Conservation (phyloP, 148 eudicot genomes). For the Rhododendron griersonianum region DNA sequence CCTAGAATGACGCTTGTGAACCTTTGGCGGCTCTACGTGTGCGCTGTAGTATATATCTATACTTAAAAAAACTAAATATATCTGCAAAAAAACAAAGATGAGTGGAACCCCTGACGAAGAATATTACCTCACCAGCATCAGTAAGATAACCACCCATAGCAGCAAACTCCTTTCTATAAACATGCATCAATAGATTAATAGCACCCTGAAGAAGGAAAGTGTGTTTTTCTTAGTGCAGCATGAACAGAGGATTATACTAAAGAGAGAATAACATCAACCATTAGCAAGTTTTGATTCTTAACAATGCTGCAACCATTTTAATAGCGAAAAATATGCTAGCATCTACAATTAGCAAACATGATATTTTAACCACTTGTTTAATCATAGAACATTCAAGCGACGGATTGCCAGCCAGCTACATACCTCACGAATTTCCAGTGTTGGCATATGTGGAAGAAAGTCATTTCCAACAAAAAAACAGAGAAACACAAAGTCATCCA, state of each 20-base stretch:
- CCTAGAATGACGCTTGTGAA: not conserved
- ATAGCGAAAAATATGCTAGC: not conserved
- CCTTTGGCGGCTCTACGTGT: not conserved
- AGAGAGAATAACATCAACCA: not conserved
- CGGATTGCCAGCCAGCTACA: slow-evolving; percentile 7
- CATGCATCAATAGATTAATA: slow-evolving; percentile 77
- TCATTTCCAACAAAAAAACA: slow-evolving; percentile 99
- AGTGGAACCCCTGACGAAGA: slow-evolving; percentile 2
- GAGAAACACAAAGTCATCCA: slow-evolving; percentile 97
- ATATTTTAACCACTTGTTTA: slow-evolving; percentile 1
- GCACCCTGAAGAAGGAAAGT: slow-evolving; percentile 68
- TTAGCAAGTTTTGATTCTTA: not conserved
- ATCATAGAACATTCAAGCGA: not conserved
- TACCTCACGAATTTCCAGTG: slow-evolving; percentile 99
- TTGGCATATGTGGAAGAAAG: slow-evolving; percentile 99
- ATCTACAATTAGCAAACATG: not conserved
- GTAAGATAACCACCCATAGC: slow-evolving; percentile 98
- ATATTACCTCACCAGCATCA: slow-evolving; percentile 95
- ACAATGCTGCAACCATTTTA: not conserved
- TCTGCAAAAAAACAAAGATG: not conserved
- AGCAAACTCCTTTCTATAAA: slow-evolving; percentile 75
- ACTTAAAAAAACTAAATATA: not conserved
- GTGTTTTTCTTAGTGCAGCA: not conserved
- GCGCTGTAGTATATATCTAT: not conserved
- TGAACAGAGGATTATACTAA: not conserved